phyloP scores from a whole-genome alignment of 2,329 filamentous ascomycete species.

The Alternaria ethzedia region DNA sequence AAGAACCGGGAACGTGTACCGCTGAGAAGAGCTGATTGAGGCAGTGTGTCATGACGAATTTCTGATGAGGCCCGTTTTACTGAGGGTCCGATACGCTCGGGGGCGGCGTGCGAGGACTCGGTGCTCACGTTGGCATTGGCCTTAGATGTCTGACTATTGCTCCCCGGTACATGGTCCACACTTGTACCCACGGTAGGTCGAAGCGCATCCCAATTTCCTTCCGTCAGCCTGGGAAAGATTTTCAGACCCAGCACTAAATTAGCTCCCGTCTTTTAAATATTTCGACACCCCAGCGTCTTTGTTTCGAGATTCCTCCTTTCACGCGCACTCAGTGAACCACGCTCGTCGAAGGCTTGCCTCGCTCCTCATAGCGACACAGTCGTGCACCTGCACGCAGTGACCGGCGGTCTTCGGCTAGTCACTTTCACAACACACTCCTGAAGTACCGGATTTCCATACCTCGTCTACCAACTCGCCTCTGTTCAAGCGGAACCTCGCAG shows the following conservation, averaged over 20 bases:
- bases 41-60: slow-evolving; percentile 26
- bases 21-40: slow-evolving; percentile 22
- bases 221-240: slow-evolving; percentile 33
- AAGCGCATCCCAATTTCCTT: slow-evolving; percentile 30
- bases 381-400: slow-evolving; percentile 39
- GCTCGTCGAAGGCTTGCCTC: slow-evolving; percentile 22
- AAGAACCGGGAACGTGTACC: slow-evolving; percentile 18
- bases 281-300: slow-evolving; percentile 21
- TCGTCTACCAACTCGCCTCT: slow-evolving; percentile 19
- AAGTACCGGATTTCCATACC: slow-evolving; percentile 10
- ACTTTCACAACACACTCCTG: slow-evolving; percentile 12
- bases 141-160: slow-evolving; percentile 17
- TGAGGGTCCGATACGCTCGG: slow-evolving; percentile 13
- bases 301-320: slow-evolving; percentile 19
- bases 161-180: slow-evolving; percentile 13
- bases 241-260: slow-evolving; percentile 39
- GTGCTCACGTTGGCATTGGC: slow-evolving; percentile 7
- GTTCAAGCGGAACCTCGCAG: slow-evolving; percentile 5
- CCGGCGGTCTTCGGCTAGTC: slow-evolving; percentile 30
- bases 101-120: not conserved
- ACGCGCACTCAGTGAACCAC: slow-evolving; percentile 18
- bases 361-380: slow-evolving; percentile 28
- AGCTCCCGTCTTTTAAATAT: slow-evolving; percentile 42
- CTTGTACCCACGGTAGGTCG: slow-evolving; percentile 29
- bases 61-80: slow-evolving; percentile 10